A percentile compares a stretch with the other conserved stretches of the same genome.
Evolutionary conservation across 768 basidiomycete genomes (phyloP).

Genomic region (Harrya chromipes): DNA sequence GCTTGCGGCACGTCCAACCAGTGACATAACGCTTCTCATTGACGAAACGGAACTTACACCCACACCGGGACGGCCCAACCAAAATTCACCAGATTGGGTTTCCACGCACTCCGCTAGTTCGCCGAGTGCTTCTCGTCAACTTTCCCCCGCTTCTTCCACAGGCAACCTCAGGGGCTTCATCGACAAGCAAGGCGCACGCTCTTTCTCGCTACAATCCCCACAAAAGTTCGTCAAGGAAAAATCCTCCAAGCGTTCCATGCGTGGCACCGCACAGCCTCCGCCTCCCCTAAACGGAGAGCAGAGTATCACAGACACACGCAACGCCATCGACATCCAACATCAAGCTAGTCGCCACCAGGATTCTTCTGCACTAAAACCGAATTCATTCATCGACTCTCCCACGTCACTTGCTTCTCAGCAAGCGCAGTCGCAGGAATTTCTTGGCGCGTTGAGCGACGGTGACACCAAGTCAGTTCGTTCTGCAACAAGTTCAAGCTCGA

Average conservation of each 20-base stretch:
- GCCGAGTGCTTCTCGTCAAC: constrained; percentile 15
- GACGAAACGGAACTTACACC: constrained; percentile 31
- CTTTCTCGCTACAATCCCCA: constrained; percentile 1
- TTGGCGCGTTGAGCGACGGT: constrained; percentile 14
- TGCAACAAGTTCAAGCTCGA: constrained; percentile 25
- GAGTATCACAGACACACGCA: constrained; percentile 6
- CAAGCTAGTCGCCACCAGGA: constrained; percentile 24
- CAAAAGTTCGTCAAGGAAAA: constrained; percentile 9
- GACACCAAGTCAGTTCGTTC: constrained; percentile 29
- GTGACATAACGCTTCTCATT: constrained; percentile 15
- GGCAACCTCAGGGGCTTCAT: constrained; percentile 29
- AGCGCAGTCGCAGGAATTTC: constrained; percentile 18
- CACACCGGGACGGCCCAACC: constrained; percentile 14
- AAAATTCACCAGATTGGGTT: constrained; percentile 18
- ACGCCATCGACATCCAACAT: constrained; percentile 9
- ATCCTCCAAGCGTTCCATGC: constrained; percentile 26
- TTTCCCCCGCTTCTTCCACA: constrained; percentile 32
- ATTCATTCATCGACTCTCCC: constrained; percentile 23
- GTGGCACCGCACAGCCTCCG: constrained; percentile 27
- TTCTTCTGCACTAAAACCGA: not conserved
- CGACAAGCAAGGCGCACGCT: constrained; percentile 15
- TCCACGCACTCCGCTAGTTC: constrained; percentile 9
- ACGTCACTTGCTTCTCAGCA: constrained; percentile 9
- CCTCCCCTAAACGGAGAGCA: constrained; percentile 27
- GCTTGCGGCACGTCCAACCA: constrained; percentile 29